Percentiles rank a stretch among this genome's conserved stretches.
phyloP scores from a whole-genome alignment of 2,329 filamentous ascomycete genomes.

The Epicoccum sorghinum region DNA sequence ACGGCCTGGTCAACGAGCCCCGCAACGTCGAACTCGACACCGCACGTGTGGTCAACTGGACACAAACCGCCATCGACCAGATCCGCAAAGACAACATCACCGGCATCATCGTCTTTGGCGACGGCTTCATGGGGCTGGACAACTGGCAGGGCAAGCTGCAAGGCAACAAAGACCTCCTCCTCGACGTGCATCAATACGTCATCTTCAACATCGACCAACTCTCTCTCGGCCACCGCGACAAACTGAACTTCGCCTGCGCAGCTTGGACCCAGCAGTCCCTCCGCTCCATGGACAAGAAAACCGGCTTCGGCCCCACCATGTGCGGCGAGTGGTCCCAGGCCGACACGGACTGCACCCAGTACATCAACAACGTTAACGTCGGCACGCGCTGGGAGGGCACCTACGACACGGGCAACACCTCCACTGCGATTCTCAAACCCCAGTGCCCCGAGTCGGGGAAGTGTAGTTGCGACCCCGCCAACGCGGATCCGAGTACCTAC shows the following conservation, averaged over 20 bases:
- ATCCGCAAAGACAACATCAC: conserved; percentile 78
- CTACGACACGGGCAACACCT: conserved; percentile 69
- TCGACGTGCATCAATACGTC: conserved; percentile 98
- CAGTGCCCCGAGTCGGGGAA: conserved; percentile 70
- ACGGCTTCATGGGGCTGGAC: conserved; percentile 88
- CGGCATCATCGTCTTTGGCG: conserved; percentile 81
- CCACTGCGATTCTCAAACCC: conserved; percentile 68
- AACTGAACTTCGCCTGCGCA: conserved; percentile 84
- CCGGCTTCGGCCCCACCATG: conserved; percentile 89
- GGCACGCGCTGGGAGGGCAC: conserved; percentile 94
- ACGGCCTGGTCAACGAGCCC: conserved; percentile 94
- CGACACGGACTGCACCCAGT: conserved; percentile 88
- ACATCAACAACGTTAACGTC: conserved; percentile 87
- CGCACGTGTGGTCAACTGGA: conserved; percentile 78
- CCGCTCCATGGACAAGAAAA: conserved; percentile 71
- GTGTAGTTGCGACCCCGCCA: conserved; percentile 79
- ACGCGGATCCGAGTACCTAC: conserved; percentile 73
- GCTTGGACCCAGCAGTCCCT: conserved; percentile 84
- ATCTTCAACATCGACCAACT: conserved; percentile 95
- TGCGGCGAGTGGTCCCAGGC: conserved; percentile 98
- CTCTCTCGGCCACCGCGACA: conserved; percentile 77
- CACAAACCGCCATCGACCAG: conserved; percentile 70
- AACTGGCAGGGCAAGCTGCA: conserved; percentile 90
- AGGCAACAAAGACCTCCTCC: conserved; percentile 72
- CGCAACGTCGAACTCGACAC: conserved; percentile 74